These are phyloP conservation scores for Berberis thunbergii DNA, from an alignment of 164 flowering plant species.

Conservation along the genomic window DNA sequence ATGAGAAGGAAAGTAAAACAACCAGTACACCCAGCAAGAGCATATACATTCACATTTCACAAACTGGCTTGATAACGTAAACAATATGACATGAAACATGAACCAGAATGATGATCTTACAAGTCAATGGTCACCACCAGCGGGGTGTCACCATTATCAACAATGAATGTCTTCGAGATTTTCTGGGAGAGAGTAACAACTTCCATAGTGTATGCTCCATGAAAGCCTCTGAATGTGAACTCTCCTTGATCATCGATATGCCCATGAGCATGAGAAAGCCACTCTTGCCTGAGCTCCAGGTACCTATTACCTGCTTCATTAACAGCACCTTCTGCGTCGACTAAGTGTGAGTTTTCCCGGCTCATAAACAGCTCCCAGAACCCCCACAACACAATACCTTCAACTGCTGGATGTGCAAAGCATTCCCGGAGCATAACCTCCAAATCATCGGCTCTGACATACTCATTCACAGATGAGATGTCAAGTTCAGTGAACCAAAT, in stretches of 20 bases:
- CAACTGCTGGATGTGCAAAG: conserved; percentile 86
- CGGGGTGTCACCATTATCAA: conserved; percentile 60
- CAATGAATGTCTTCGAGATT: conserved; percentile 50
- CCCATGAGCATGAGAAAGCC: conserved; percentile 64
- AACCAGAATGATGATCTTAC: conserved; percentile 11
- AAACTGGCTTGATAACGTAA: neutral
- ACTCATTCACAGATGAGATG: conserved; percentile 71
- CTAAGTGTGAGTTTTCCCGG: conserved; percentile 61
- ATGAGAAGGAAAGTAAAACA: neutral
- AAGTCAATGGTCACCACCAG: conserved; percentile 46
- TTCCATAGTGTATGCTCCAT: conserved; percentile 55
- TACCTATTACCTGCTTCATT: conserved; percentile 75
- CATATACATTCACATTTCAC: neutral
- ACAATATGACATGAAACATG: neutral
- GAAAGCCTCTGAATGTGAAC: conserved; percentile 75
- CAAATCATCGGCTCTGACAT: conserved; percentile 80
- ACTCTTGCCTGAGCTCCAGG: conserved; percentile 59
- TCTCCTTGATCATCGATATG: conserved; percentile 45
- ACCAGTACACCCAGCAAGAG: neutral
- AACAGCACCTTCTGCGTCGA: conserved; percentile 81
- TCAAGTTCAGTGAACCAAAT: conserved; percentile 96
- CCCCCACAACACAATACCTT: conserved; percentile 92
- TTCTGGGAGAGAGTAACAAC: conserved; percentile 25
- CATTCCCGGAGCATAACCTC: conserved; percentile 93
- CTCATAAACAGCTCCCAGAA: conserved; percentile 98